Percentiles rank a stretch among this genome's conserved stretches.
phyloP scores from a whole-genome alignment of 148 eudicot genomes.

The Polygonum maritimum region DNA sequence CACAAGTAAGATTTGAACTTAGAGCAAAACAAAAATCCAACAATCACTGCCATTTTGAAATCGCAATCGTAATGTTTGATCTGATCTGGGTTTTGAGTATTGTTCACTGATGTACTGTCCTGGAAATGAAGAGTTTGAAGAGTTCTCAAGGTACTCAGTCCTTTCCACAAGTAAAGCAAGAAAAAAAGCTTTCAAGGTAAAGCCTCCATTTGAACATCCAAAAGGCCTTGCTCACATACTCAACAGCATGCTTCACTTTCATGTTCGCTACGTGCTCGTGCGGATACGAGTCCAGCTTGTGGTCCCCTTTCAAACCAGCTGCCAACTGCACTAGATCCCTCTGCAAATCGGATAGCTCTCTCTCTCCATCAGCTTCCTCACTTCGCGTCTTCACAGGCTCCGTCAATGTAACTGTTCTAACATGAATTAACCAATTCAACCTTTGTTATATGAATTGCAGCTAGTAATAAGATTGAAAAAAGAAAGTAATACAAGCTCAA shows the following conservation, averaged over 20 bases:
- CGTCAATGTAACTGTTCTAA: constrained; percentile 41
- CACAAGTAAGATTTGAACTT: no score
- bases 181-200: constrained; percentile 30
- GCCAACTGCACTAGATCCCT: constrained; percentile 66
- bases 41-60: no score
- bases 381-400: constrained; percentile 55
- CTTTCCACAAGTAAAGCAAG: constrained; percentile 38
- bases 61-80: no score
- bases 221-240: constrained; percentile 48
- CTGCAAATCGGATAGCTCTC: constrained; percentile 50
- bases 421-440: neutral
- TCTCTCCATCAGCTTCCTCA: constrained; percentile 33
- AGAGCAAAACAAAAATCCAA: no score
- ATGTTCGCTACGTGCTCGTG: constrained; percentile 44
- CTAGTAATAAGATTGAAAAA: no score
- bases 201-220: constrained; percentile 25
- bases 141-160: neutral
- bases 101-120: no score
- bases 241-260: constrained; percentile 47
- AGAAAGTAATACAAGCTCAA: no score
- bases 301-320: constrained; percentile 69
- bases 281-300: constrained; percentile 44
- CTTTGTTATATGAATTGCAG: no score
- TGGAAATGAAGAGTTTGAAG: neutral
- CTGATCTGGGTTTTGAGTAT: no score